Evolutionary conservation across 441 rosid genomes (phyloP), one percentile per base, ranked within the genome.

Genomic region (Manihot esculenta): DNA sequence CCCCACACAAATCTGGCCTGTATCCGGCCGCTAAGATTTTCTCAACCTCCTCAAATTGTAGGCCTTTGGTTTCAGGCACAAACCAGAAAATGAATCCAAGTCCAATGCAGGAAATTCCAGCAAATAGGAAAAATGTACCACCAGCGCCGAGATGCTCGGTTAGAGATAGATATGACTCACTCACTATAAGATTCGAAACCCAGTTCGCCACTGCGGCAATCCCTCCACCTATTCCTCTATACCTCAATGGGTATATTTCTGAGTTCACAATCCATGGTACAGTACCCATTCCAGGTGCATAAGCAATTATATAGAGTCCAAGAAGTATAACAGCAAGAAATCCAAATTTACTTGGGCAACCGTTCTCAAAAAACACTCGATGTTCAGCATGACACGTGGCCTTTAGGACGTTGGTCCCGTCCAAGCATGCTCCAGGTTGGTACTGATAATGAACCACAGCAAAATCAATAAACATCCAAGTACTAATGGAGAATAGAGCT

Each of bases 241-340:
- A 93, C 41, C 84, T 79, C 11, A 91, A 74, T 0, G 98, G 98
- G 75, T 94, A 94, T 27, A 94, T 92, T 84, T 92, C 97, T 2
- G 97, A 94, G 85, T 92, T 94, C 9, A 94, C 85, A 5, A 90
- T 85, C 99, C 99, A 88, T 0, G 97, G 99, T 3, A 78, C 94
- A 0, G 93, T 88, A 1, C 99, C 97, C 94, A 94, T 90, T 23
- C 99, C 97, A 7, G 97, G 97, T 0, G 99, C 82, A 60, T 85
- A 92, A 21, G 78, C 70, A 11, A 94, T 77, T 15, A 94, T 94
- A 80, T 92, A 89, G 21, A 86, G 65, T 24, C 84, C 99, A 13
- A 92, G 77, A 26, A 90, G 72, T 30, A 89, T 38, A 8, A 92
- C 84, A 0, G 97, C 94, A 0, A 86, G 79, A 73, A 86, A 84